These are phyloP conservation scores for Asterochloris erici DNA, from an alignment of 139 green algal species.

Conservation along the genomic window DNA sequence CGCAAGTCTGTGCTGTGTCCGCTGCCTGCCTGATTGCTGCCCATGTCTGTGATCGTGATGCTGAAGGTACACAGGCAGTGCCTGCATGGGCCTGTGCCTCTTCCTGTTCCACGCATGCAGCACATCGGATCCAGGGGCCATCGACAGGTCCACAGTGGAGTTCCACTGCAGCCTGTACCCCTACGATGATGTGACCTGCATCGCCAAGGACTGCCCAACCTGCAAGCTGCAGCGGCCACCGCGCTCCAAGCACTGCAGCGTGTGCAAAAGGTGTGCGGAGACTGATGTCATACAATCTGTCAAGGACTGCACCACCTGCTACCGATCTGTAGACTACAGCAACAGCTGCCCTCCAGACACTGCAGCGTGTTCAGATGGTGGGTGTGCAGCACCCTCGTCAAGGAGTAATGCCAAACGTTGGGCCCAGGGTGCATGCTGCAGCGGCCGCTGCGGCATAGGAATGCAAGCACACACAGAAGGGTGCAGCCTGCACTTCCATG, in stretches of 20 bases:
- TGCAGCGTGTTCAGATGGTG: too few species aligned
- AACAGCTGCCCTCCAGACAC: too few species aligned
- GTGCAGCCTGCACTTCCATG: too few species aligned
- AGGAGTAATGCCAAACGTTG: not conserved
- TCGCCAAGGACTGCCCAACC: slow-evolving; percentile 51
- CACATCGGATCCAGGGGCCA: slow-evolving; percentile 35
- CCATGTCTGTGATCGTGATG: too few species aligned
- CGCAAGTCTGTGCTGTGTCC: too few species aligned
- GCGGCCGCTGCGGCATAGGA: not conserved
- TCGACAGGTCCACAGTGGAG: slow-evolving; percentile 24
- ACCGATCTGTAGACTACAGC: not conserved
- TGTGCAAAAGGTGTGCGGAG: slow-evolving; percentile 36
- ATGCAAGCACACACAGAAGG: too few species aligned
- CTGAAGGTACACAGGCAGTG: slow-evolving; percentile 32
- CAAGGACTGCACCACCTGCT: not conserved
- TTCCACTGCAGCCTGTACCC: slow-evolving; percentile 44
- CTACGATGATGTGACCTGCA: slow-evolving; percentile 35
- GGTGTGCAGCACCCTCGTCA: too few species aligned
- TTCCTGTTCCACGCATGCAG: slow-evolving; percentile 22
- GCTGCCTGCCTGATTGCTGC: too few species aligned
- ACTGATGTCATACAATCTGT: not conserved
- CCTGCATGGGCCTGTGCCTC: slow-evolving; percentile 23
- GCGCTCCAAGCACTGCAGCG: slow-evolving; percentile 74
- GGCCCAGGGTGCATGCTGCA: not conserved
- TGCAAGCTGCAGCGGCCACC: slow-evolving; percentile 53